Evolutionary conservation across 83 land plant species (phyloP), one percentile per base, ranked within the genome.

Genomic region (Diphasiastrum complanatum): DNA sequence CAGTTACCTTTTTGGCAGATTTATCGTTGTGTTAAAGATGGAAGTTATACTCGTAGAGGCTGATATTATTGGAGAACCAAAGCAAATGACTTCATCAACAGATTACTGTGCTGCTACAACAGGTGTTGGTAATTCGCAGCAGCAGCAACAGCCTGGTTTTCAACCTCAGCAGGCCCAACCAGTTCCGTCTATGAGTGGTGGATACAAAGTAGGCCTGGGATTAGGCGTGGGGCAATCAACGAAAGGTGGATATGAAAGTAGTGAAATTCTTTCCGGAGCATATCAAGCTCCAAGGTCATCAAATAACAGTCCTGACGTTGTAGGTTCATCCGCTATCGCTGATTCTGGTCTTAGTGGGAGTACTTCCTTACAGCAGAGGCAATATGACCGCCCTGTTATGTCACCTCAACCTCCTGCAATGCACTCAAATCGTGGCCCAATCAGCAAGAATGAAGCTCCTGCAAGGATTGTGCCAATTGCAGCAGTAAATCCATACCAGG

Each of bases 401-500:
- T 73, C 79, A 60, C 83, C 79, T 37, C 74, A 77, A 51, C 99
- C 92, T 25, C 79, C 92, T 36, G 83, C 99, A 31, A 77, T 51
- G 51, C 89, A 81, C 51, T 79, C 76, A 49, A 74, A 60, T 54
- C 84, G 82, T 33, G 92, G 92, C 0, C 77, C 99, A 37, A 86
- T 93, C 24, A 55, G 73, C 47, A 83, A 71, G 72, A 89, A 93
- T 73, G 99, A 89, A 49, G 92, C 89, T 3, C 92, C 99, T 43
- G 83, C 96, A 18, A 66, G 91, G 11, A 80, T 93, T 29, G 81
- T 89, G 53, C 99, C 99, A 0, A 89, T 93, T 38, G 74, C 88
- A 51, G 91, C 96, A 19, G 77, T 93, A 75, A 93, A 89, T 74
- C 96, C 99, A 56, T 93, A 93, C 60, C 96, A 86, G 52, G 92